Evolutionary conservation across 1,139 yeast species (phyloP).

Genomic region (Pichia inconspicua): DNA sequence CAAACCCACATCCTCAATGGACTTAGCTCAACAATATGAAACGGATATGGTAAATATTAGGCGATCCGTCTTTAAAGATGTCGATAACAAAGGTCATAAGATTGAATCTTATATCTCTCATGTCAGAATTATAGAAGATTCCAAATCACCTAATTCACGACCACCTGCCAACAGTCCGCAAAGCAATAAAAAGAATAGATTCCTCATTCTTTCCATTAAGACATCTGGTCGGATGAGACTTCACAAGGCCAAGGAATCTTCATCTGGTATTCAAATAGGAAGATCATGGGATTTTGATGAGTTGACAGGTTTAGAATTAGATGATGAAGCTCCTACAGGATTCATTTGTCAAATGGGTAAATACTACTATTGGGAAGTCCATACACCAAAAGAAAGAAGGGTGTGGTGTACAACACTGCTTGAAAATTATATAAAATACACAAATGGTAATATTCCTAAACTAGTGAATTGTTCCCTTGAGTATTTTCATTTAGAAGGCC

Average conservation of each 20-base stretch:
- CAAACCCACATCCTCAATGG: constrained; percentile 18
- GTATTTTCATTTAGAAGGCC: constrained; percentile 22
- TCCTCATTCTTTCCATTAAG: constrained; percentile 42
- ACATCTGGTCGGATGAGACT: constrained; percentile 59
- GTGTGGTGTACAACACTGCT: constrained; percentile 59
- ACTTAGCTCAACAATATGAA: constrained; percentile 46
- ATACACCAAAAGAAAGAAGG: constrained; percentile 57
- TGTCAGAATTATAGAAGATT: constrained; percentile 48
- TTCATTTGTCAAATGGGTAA: constrained; percentile 53
- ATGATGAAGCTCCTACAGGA: constrained; percentile 44
- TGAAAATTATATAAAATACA: constrained; percentile 58
- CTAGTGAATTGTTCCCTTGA: constrained; percentile 38
- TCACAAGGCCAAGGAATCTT: constrained; percentile 81
- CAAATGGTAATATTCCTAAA: constrained; percentile 59
- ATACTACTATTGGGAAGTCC: constrained; percentile 79
- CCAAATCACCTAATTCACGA: constrained; percentile 37
- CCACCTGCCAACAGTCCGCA: constrained; percentile 37
- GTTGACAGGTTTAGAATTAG: constrained; percentile 49
- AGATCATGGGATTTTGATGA: constrained; percentile 88
- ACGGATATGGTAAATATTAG: constrained; percentile 39
- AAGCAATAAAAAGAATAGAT: constrained; percentile 38
- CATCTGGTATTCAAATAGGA: constrained; percentile 81
- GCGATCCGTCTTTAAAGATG: constrained; percentile 37
- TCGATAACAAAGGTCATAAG: constrained; percentile 31
- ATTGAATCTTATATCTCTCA: constrained; percentile 52